Percentiles rank a stretch among this genome's conserved stretches.
These are phyloP conservation scores for Albophoma yamanashiensis DNA, from an alignment of 2,329 filamentous ascomycete species.

Conservation along the genomic window DNA sequence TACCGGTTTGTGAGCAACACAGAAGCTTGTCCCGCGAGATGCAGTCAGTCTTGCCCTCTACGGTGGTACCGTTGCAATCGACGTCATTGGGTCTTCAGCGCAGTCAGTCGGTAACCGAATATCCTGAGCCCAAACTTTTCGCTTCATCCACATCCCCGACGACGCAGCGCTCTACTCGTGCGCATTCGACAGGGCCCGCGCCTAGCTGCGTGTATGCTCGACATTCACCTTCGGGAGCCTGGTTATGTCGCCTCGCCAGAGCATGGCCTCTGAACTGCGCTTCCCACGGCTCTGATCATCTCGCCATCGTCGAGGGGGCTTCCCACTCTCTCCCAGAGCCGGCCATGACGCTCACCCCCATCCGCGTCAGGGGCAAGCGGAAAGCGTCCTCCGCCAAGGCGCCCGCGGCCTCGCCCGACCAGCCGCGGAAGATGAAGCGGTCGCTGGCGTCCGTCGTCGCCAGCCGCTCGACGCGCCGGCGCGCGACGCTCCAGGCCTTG, in stretches of 20 bases:
- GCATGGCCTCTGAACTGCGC: neutral
- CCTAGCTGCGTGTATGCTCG: neutral
- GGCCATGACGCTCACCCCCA: constrained; percentile 36
- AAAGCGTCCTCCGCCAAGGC: constrained; percentile 9
- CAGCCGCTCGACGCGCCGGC: constrained; percentile 12
- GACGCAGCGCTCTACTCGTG: neutral
- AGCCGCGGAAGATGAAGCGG: constrained; percentile 15
- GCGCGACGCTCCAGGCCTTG: constrained; percentile 22
- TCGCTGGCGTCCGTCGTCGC: constrained; percentile 19
- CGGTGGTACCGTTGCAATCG: neutral
- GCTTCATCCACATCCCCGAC: neutral
- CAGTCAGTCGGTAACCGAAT: too few relatives aligned
- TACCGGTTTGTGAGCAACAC: neutral
- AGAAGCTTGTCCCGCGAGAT: neutral
- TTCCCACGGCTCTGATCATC: neutral
- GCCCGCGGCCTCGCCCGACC: constrained; percentile 3
- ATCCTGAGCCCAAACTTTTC: neutral
- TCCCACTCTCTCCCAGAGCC: constrained; percentile 1
- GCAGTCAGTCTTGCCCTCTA: neutral
- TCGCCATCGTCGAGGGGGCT: neutral
- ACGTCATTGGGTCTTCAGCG: neutral
- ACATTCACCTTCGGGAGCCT: neutral
- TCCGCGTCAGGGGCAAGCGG: constrained; percentile 37
- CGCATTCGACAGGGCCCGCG: neutral
- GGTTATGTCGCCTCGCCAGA: neutral